Evolutionary conservation across 768 basidiomycete genomes (phyloP).

Genomic region (Clavaria fumosa): DNA sequence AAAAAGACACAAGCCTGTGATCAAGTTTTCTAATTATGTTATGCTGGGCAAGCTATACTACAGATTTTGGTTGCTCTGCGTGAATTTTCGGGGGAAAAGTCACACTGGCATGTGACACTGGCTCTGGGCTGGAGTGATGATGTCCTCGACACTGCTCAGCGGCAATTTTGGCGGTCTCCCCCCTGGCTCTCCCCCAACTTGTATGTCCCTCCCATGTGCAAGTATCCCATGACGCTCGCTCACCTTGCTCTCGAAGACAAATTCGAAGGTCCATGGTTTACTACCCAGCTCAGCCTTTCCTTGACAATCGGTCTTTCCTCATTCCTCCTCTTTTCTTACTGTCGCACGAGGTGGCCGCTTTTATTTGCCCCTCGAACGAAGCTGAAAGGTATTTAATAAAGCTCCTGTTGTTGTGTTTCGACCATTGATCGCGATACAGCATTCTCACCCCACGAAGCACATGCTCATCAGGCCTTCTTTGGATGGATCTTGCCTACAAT

Average conservation of each 20-base stretch:
- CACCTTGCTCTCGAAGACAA: constrained; percentile 28
- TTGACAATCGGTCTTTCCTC: constrained; percentile 60
- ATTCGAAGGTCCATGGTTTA: constrained; percentile 92
- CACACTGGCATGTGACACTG: no score
- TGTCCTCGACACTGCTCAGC: no score
- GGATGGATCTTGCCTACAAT: constrained; percentile 95
- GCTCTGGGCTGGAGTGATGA: no score
- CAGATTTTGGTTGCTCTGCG: no score
- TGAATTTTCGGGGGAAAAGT: no score
- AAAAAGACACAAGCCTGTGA: no score
- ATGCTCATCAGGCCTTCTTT: constrained; percentile 75
- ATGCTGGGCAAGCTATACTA: no score
- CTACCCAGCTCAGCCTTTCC: constrained; percentile 75
- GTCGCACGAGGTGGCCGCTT: constrained; percentile 75
- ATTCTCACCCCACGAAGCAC: constrained; percentile 88
- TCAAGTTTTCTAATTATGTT: no score
- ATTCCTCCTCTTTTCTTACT: constrained; percentile 81
- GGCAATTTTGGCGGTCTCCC: constrained; percentile 10
- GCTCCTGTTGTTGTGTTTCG: neutral
- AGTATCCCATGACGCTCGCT: neutral
- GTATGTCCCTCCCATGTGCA: constrained; percentile 9
- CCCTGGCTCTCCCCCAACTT: constrained; percentile 18
- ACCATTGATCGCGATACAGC: constrained; percentile 26
- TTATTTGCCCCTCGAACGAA: constrained; percentile 89
- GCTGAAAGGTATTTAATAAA: constrained; percentile 49